Conservation (phyloP, 2,329 filamentous ascomycete genomes). For the Aspergillus fumigatus region DNA sequence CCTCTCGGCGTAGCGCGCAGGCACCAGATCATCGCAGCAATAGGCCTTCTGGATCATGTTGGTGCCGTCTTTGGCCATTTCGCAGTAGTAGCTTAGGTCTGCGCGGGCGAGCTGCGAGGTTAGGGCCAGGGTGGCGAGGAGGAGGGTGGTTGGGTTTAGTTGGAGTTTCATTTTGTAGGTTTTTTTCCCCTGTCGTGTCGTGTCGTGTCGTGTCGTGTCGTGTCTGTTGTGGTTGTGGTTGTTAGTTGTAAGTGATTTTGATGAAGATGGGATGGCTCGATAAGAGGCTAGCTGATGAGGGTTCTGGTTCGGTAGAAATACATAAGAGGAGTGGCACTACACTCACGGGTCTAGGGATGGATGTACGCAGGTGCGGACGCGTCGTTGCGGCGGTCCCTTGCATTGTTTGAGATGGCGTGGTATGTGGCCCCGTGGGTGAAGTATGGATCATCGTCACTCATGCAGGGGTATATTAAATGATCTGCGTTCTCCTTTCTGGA, state of each 20-base stretch:
- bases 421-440: too few relatives aligned
- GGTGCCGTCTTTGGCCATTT: conserved; percentile 21
- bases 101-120: not conserved
- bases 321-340: too few relatives aligned
- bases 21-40: conserved; percentile 24
- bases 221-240: not conserved
- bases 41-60: conserved; percentile 25
- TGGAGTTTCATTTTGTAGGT: conserved; percentile 14
- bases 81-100: conserved; percentile 16
- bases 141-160: conserved; percentile 11
- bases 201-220: not conserved
- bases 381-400: too few relatives aligned
- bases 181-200: not conserved
- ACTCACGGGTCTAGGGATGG: too few relatives aligned
- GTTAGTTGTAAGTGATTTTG: not conserved
- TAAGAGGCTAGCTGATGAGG: not conserved
- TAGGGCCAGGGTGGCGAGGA: conserved; percentile 12
- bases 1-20: conserved; percentile 15
- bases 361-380: too few relatives aligned
- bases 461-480: not conserved
- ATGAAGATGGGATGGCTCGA: not conserved
- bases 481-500: not conserved
- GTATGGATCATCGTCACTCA: too few relatives aligned
- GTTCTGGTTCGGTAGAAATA: not conserved
- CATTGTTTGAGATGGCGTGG: too few relatives aligned